Base-by-base conservation (phyloP, 2,329 filamentous ascomycete species). In the Arthrobotrys iridis region DNA sequence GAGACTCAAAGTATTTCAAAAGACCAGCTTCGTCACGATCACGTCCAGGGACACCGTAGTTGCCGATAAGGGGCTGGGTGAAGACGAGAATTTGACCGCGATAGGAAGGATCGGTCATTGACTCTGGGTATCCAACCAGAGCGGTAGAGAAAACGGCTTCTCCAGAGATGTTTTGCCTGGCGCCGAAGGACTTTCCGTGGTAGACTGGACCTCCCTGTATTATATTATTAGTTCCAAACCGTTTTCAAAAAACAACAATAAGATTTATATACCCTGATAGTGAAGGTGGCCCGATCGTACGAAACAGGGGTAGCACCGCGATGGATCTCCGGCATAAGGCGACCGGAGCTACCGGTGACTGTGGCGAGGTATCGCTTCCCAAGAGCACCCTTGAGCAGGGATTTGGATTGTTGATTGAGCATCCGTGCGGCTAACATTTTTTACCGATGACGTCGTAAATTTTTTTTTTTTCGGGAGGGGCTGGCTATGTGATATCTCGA, bases 111-210 rank as follows among this genome's bases (percentile, higher is more conserved):
- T 94, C 91, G 80, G 91, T 93, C 87, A 94, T 89, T 52, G 91
- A 97, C 86, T 99, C 95, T 79, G 95, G 95, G 83, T 99, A 99
- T 80, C 95, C 95, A 73, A 99, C 95, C 66, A 98, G 89, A 22
- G 94, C 97, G 76, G 95, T 98, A 77, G 95, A 98, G 86, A 99
- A 99, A 82, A 98, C 95, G 48, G 95, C 95, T 86, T 99, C 95
- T 79, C 95, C 95, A 77, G 93, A 97, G 82, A 98, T 92, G 87
- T 97, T 99, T 83, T 91, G 88, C 83, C 96, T 95, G 81, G 95
- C 95, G 80, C 95, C 95, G 80, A 98, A 99, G 73, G 94, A 96
- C 82, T 92, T 97, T 82, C 95, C 95, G 80, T 93, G 92, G 86
- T 97, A 98, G 81, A 98, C 90, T 46, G 95, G 95, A 77, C 95